Evolutionary conservation across 148 eudicot species (phyloP).

Genomic region (Linanthus parryae): DNA sequence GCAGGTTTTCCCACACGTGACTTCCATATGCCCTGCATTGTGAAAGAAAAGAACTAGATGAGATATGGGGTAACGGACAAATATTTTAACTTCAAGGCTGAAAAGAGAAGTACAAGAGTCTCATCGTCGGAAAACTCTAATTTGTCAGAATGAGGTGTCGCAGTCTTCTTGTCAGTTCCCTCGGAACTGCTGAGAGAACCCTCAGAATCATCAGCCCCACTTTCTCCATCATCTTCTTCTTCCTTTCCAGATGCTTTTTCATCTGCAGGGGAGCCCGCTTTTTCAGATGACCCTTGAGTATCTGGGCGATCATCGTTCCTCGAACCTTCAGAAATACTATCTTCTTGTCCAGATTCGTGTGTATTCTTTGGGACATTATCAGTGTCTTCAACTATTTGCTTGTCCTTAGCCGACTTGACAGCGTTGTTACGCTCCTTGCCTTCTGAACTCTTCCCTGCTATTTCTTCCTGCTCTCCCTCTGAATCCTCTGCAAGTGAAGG

Average conservation of each 20-base stretch:
- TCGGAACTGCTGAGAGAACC: no score
- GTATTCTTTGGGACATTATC: constrained; percentile 31
- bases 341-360: constrained; percentile 30
- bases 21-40: constrained; percentile 67
- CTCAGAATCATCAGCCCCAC: no score
- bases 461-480: constrained; percentile 17
- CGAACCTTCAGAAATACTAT: constrained; percentile 14
- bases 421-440: constrained; percentile 24
- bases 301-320: constrained; percentile 23
- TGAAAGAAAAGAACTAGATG: constrained; percentile 1
- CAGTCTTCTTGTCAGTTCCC: constrained; percentile 11
- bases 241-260: no score
- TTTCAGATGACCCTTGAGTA: no score
- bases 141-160: constrained; percentile 25
- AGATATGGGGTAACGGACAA: constrained; percentile 6
- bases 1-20: constrained; percentile 40
- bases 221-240: no score
- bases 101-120: constrained; percentile 58
- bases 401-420: constrained; percentile 18
- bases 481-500: no score
- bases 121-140: constrained; percentile 63
- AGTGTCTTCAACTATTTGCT: constrained; percentile 19
- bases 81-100: background rate
- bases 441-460: constrained; percentile 20
- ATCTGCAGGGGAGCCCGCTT: no score